Evolutionary conservation across 1,284 basidiomycete species (phyloP).

Genomic region (Trichosporon coremiiforme): DNA sequence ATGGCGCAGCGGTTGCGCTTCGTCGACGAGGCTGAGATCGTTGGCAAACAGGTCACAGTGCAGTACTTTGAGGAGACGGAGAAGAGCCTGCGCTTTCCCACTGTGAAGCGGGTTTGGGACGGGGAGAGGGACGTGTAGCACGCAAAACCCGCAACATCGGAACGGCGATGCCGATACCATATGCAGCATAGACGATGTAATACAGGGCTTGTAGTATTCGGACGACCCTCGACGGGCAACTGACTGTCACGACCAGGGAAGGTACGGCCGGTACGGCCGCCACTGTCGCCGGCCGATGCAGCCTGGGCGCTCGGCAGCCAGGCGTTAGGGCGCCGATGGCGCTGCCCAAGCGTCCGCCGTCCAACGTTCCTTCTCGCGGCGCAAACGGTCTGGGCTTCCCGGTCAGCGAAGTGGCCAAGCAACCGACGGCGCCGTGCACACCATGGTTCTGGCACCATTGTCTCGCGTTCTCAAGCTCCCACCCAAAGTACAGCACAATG

Average conservation of each 20-base stretch:
- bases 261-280: no score
- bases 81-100: conserved; percentile 50
- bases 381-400: neutral
- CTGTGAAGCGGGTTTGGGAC: conserved; percentile 51
- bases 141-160: no score
- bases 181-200: no score
- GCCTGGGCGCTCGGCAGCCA: neutral
- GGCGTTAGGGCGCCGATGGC: neutral
- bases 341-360: no score
- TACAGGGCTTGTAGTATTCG: no score
- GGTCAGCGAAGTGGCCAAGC: neutral
- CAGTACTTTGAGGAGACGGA: conserved; percentile 53
- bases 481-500: neutral
- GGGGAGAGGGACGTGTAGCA: conserved; percentile 41
- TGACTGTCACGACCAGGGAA: no score
- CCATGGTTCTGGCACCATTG: neutral
- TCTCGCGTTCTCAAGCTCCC: neutral
- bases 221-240: no score
- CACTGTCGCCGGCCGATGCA: no score
- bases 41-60: conserved; percentile 54
- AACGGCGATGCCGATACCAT: no score
- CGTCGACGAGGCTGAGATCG: conserved; percentile 22
- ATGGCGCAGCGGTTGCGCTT: conserved; percentile 48
- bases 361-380: neutral
- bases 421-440: neutral